Conservation (phyloP, 768 basidiomycete species). For the Boletus bicolor region DNA sequence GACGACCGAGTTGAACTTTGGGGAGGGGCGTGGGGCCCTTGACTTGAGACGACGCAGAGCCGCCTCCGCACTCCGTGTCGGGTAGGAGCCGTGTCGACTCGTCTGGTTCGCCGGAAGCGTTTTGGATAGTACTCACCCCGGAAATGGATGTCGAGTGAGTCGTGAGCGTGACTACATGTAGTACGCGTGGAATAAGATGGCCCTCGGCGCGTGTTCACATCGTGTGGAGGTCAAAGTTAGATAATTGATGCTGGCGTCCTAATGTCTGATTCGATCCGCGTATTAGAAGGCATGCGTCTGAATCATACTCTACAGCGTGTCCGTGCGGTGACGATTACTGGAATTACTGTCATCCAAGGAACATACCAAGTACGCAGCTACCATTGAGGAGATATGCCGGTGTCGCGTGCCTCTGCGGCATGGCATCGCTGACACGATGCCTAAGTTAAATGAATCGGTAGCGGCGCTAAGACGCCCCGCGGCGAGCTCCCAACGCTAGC, state of each 20-base stretch:
- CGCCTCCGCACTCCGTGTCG: background rate
- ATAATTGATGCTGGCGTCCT: background rate
- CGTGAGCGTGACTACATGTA: background rate
- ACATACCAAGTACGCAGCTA: background rate
- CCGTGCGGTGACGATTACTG: background rate
- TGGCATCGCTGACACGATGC: background rate
- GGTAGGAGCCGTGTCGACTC: constrained; percentile 1
- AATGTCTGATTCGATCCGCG: background rate
- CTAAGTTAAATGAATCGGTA: no score
- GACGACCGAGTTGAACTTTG: background rate
- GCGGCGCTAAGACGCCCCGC: no score
- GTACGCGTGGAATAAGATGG: background rate
- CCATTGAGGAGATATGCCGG: no score
- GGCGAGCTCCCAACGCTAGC: background rate
- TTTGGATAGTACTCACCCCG: background rate
- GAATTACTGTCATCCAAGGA: background rate
- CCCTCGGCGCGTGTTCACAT: background rate
- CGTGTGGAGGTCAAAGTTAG: background rate
- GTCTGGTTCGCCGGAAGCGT: background rate
- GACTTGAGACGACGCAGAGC: background rate
- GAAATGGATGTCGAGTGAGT: background rate
- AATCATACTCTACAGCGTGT: background rate
- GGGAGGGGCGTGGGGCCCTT: background rate
- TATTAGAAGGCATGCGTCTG: background rate
- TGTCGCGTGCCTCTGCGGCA: background rate